Evolutionary conservation across 306 rosid genomes (phyloP).

Genomic region (Mucuna pruriens): DNA sequence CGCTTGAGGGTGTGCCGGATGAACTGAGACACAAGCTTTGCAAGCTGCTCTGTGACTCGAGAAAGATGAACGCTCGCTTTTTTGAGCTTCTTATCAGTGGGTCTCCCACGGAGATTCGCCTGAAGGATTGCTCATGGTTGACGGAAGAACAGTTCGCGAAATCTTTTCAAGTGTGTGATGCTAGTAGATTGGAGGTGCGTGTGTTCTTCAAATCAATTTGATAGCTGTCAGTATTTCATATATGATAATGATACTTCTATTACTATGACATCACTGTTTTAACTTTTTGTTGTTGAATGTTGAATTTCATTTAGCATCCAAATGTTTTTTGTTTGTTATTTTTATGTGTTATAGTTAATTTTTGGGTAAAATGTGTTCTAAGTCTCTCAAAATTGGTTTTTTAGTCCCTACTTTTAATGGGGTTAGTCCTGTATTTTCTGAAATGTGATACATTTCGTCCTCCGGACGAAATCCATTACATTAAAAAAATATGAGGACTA

Average conservation of each 20-base stretch:
- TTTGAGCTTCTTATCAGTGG: conserved; percentile 64
- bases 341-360: not conserved
- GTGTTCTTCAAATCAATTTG: too few relatives aligned
- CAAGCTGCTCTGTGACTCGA: conserved; percentile 70
- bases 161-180: conserved; percentile 54
- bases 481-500: too few relatives aligned
- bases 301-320: conserved; percentile 12
- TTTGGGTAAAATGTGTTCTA: not conserved
- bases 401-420: too few relatives aligned
- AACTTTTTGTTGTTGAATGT: not conserved
- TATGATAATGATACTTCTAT: too few relatives aligned
- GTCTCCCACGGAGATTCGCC: conserved; percentile 71
- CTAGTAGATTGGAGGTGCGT: conserved; percentile 60
- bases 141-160: conserved; percentile 65
- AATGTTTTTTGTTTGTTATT: not conserved
- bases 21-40: conserved; percentile 63
- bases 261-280: not conserved
- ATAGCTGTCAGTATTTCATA: too few relatives aligned
- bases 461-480: too few relatives aligned
- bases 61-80: conserved; percentile 54
- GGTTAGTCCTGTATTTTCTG: too few relatives aligned
- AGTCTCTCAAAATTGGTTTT: too few relatives aligned
- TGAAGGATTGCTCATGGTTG: conserved; percentile 85
- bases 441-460: too few relatives aligned
- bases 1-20: conserved; percentile 71